A percentile compares a stretch with the other conserved stretches of the same genome.
Evolutionary conservation across 1,284 basidiomycete species (phyloP).

Genomic region (Gomphus sp.): DNA sequence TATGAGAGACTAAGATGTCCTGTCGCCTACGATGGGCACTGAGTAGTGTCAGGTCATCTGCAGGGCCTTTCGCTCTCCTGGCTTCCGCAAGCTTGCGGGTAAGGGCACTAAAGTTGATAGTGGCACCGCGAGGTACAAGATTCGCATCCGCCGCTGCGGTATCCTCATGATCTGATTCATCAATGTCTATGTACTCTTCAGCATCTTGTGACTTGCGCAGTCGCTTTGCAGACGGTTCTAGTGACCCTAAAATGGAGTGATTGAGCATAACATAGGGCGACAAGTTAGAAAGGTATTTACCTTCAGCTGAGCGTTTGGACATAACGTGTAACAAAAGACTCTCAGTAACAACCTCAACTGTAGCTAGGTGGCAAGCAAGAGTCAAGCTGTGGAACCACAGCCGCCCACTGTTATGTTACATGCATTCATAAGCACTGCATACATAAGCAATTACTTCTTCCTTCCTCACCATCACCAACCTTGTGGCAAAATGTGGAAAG

Average conservation of each 20-base stretch:
- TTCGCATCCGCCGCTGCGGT: conserved; percentile 40
- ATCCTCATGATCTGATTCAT: conserved; percentile 39
- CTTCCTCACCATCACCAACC: conserved; percentile 4
- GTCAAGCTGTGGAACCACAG: not conserved
- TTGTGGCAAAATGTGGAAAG: conserved; percentile 11
- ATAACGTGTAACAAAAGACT: not conserved
- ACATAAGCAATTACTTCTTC: not conserved
- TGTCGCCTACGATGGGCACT: conserved; percentile 58
- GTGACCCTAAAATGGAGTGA: not conserved
- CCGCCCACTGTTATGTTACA: not conserved
- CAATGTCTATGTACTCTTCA: conserved; percentile 46
- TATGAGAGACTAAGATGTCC: conserved; percentile 64
- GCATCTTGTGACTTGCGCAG: conserved; percentile 29
- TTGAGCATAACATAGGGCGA: not conserved
- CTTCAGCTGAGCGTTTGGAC: conserved; percentile 8
- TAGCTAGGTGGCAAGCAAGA: not conserved
- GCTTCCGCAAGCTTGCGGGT: conserved; percentile 65
- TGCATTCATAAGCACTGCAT: not conserved
- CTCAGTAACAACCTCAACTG: not conserved
- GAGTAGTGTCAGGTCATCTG: conserved; percentile 33
- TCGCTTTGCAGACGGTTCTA: conserved; percentile 36
- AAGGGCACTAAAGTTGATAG: conserved; percentile 74
- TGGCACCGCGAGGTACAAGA: conserved; percentile 57
- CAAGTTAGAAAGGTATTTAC: not conserved
- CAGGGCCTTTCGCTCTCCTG: conserved; percentile 10